Percentiles rank a stretch among this genome's conserved stretches.
Evolutionary conservation across 2,329 filamentous ascomycete genomes (phyloP).

Genomic region (Claviceps cyperi): DNA sequence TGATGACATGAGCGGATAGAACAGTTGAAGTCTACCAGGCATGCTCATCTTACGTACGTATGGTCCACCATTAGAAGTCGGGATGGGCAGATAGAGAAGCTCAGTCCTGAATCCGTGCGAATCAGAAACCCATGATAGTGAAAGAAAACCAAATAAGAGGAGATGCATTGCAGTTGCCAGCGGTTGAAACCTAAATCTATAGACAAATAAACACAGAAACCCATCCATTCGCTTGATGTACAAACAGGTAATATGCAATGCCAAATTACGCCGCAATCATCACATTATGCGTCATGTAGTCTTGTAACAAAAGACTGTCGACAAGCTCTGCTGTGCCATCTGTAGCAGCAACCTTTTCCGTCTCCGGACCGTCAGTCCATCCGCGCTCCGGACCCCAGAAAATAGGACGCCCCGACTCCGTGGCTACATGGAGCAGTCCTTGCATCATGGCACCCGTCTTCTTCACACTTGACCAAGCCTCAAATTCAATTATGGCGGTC

Average conservation of each 20-base stretch:
- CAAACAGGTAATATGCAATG: no score
- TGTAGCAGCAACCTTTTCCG: slow-evolving; percentile 2
- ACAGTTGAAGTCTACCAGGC: no score
- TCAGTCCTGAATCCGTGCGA: background rate
- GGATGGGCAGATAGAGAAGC: background rate
- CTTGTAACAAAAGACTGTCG: slow-evolving; percentile 6
- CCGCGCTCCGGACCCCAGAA: slow-evolving; percentile 53
- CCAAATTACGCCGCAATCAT: slow-evolving; percentile 8
- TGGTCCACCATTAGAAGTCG: background rate
- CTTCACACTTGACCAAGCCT: slow-evolving; percentile 52
- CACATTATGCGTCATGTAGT: slow-evolving; percentile 8
- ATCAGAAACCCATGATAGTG: background rate
- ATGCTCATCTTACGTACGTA: no score
- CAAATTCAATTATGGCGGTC: slow-evolving; percentile 49
- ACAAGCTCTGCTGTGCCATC: slow-evolving; percentile 2
- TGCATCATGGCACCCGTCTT: slow-evolving; percentile 51
- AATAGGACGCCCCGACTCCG: slow-evolving; percentile 35
- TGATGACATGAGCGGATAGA: no score
- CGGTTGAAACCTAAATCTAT: background rate
- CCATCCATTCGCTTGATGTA: background rate
- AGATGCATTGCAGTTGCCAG: background rate
- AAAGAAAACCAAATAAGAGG: background rate
- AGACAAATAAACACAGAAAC: background rate
- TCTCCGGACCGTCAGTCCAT: slow-evolving; percentile 43
- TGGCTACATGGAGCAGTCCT: slow-evolving; percentile 39